A percentile compares a stretch with the other conserved stretches of the same genome.
Evolutionary conservation across 257 asterid species (phyloP).

Genomic region (Ophiorrhiza pumila): DNA sequence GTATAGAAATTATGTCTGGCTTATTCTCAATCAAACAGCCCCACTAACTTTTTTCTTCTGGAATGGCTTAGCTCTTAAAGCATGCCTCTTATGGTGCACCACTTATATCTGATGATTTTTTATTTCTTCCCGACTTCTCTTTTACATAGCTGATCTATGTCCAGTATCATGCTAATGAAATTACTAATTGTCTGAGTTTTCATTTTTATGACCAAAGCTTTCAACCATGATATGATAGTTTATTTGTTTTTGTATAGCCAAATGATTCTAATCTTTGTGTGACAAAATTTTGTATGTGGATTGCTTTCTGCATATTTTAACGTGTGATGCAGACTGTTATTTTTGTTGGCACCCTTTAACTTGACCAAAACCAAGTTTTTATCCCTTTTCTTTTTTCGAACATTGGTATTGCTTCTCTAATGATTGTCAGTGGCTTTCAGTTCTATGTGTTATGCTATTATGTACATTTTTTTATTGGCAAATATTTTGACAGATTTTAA

Average conservation of each 20-base stretch:
- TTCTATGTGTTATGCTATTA: neutral
- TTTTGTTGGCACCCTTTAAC: neutral
- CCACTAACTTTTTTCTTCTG: neutral
- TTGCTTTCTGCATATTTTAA: neutral
- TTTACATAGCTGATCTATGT: neutral
- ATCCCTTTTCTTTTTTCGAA: neutral
- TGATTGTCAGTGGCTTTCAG: neutral
- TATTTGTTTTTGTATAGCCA: neutral
- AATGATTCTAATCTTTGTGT: neutral
- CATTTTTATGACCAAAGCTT: neutral
- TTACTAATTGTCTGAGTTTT: neutral
- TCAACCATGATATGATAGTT: neutral
- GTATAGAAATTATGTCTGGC: neutral
- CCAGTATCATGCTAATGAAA: neutral
- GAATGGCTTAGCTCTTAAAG: neutral
- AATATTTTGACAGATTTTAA: conserved; percentile 54
- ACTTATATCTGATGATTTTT: neutral
- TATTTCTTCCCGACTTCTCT: neutral
- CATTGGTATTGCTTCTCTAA: neutral
- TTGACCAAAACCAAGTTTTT: neutral
- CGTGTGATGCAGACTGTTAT: neutral
- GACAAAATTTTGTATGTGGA: neutral
- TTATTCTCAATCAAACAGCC: neutral
- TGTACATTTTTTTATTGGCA: neutral
- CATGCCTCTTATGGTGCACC: neutral